Percentiles rank a stretch among this genome's conserved stretches.
Conservation (phyloP, 495 filamentous ascomycete genomes). For the Aspergillus haitiensis region DNA sequence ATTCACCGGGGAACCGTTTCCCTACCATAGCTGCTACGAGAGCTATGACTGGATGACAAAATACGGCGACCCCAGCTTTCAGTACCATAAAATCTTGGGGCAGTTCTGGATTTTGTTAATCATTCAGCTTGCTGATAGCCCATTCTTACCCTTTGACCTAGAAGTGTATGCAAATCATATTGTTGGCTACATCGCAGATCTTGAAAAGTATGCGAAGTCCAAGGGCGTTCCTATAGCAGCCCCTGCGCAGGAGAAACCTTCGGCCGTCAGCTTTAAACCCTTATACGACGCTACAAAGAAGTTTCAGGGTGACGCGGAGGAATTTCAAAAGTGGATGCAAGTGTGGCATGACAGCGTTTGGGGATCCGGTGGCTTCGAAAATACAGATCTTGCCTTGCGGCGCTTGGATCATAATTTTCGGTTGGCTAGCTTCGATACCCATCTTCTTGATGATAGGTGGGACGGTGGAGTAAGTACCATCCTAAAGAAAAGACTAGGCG, state of each 20-base stretch:
- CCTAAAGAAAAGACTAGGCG: background rate
- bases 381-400: constrained; percentile 59
- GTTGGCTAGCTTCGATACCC: constrained; percentile 77
- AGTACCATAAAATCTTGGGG: constrained; percentile 75
- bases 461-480: constrained; percentile 63
- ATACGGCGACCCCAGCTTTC: constrained; percentile 77
- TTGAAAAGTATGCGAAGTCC: constrained; percentile 63
- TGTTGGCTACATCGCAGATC: constrained; percentile 58
- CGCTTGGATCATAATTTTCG: constrained; percentile 67
- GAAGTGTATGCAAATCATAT: constrained; percentile 69
- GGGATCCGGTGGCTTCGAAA: constrained; percentile 68
- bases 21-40: constrained; percentile 85
- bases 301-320: constrained; percentile 56
- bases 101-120: constrained; percentile 82
- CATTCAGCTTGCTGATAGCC: constrained; percentile 77
- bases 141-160: constrained; percentile 82
- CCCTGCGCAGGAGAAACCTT: constrained; percentile 18
- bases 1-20: constrained; percentile 68
- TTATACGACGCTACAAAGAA: constrained; percentile 61
- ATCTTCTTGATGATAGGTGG: constrained; percentile 71
- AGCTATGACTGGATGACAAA: constrained; percentile 82
- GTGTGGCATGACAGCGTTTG: constrained; percentile 69
- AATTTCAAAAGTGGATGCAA: constrained; percentile 72
- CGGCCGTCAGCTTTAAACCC: constrained; percentile 53
- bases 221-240: constrained; percentile 49